Base-by-base conservation (phyloP, 2,329 filamentous ascomycete species). In the Ceratocystis cacaofunesta region DNA sequence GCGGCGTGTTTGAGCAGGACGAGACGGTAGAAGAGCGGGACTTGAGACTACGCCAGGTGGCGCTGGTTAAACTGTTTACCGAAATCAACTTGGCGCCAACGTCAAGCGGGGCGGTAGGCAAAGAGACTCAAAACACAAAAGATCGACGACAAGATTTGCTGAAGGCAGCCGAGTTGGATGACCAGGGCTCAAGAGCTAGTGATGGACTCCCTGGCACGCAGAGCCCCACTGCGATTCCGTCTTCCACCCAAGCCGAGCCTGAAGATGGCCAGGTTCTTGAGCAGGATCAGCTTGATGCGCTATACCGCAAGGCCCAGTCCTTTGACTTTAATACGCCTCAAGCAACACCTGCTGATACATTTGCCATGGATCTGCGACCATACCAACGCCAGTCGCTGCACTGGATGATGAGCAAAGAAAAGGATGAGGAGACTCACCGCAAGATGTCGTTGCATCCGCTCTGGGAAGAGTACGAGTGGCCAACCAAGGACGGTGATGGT, bases 351-450 rank as follows among this genome's bases (percentile, higher is more conserved):
- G 85, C 88, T 5, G 80, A 86, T 7, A 90, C 85, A 0, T 99
- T 99, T 74, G 80, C 81, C 5, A 86, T 99, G 85, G 80, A 85
- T 46, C 78, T 99, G 32, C 85, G 94, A 2, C 90, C 90, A 63
- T 99, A 99, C 70, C 94, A 99, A 73, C 96, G 91, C 72, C 94
- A 99, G 74, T 91, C 94, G 0, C 76, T 99, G 5, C 80, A 96
- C 72, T 99, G 94, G 94, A 96, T 99, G 91, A 80, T 97, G 69
- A 82, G 86, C 3, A 97, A 97, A 73, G 94, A 99, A 73, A 92
- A 85, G 70, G 85, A 95, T 69, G 82, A 88, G 68, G 86, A 85
- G 69, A 81, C 84, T 10, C 82, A 85, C 46, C 84, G 85, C 65
- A 85, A 92, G 71, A 79, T 79, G 3, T 96, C 91, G 0, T 96